Evolutionary conservation across 441 rosid species (phyloP).

Genomic region (Pelargonium cotyledonis): DNA sequence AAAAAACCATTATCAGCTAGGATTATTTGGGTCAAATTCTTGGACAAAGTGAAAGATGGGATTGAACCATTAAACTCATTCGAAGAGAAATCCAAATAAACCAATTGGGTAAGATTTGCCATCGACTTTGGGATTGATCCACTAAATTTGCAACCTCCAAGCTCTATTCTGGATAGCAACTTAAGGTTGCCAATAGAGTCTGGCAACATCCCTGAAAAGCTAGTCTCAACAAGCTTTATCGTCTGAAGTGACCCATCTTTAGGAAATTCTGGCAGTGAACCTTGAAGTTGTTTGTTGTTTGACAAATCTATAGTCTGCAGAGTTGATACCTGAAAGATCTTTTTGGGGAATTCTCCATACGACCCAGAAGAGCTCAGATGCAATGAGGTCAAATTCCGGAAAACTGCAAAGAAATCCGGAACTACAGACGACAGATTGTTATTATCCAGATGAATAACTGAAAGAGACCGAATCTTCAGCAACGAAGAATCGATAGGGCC

Average conservation of each 20-base stretch:
- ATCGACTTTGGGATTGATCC: conserved; percentile 29
- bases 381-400: conserved; percentile 7
- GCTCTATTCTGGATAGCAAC: conserved; percentile 17
- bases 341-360: conserved; percentile 4
- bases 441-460: conserved; percentile 4
- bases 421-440: conserved; percentile 7
- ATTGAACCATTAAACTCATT: conserved; percentile 20
- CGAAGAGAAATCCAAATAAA: conserved; percentile 18
- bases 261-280: conserved; percentile 6
- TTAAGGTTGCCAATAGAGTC: conserved; percentile 27
- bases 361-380: rapidly evolving
- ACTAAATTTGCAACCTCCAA: conserved; percentile 2
- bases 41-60: neutral
- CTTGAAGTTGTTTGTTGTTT: neutral
- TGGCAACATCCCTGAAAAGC: conserved; percentile 25
- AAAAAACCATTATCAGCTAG: neutral
- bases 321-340: conserved; percentile 2
- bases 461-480: conserved; percentile 17
- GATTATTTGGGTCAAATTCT: neutral
- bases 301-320: conserved; percentile 3
- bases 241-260: conserved; percentile 18
- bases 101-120: conserved; percentile 16
- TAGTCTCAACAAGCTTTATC: conserved; percentile 2
- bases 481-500: conserved; percentile 22
- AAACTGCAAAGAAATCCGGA: conserved; percentile 12